Evolutionary conservation across 2,329 filamentous ascomycete genomes (phyloP).

Genomic region (Fusarium sp.): DNA sequence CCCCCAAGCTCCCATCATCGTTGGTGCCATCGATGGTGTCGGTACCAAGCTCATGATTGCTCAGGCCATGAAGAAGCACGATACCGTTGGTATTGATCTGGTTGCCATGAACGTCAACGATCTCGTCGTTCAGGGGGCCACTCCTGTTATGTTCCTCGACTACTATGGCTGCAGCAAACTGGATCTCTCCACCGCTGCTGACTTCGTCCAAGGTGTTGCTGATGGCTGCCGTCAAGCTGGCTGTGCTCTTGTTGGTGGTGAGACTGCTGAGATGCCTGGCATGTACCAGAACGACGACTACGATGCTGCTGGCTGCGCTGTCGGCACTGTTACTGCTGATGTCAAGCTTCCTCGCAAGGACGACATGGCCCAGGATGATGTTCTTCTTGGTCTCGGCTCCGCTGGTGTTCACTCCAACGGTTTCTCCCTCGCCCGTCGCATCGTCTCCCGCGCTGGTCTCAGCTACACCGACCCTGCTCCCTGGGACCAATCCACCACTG

Average conservation of each 20-base stretch:
- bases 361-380: conserved; percentile 84
- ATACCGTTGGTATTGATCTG: conserved; percentile 95
- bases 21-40: conserved; percentile 96
- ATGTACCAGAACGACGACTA: conserved; percentile 92
- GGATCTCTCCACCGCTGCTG: conserved; percentile 79
- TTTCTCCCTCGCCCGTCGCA: conserved; percentile 94
- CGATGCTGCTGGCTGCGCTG: conserved; percentile 90
- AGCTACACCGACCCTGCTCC: conserved; percentile 80
- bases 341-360: conserved; percentile 80
- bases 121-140: conserved; percentile 93
- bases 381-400: conserved; percentile 87
- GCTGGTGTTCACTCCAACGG: conserved; percentile 95
- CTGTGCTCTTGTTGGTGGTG: conserved; percentile 94
- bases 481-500: conserved; percentile 73
- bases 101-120: conserved; percentile 99
- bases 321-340: conserved; percentile 81
- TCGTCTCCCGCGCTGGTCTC: conserved; percentile 80
- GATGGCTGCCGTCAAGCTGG: conserved; percentile 86
- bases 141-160: conserved; percentile 96
- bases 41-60: conserved; percentile 98
- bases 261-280: conserved; percentile 98
- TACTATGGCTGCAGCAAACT: conserved; percentile 96
- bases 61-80: conserved; percentile 88
- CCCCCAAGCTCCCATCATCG: conserved; percentile 79
- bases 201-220: conserved; percentile 93